phyloP scores from a whole-genome alignment of 768 basidiomycete species.

The Rhodotorula babjevae region DNA sequence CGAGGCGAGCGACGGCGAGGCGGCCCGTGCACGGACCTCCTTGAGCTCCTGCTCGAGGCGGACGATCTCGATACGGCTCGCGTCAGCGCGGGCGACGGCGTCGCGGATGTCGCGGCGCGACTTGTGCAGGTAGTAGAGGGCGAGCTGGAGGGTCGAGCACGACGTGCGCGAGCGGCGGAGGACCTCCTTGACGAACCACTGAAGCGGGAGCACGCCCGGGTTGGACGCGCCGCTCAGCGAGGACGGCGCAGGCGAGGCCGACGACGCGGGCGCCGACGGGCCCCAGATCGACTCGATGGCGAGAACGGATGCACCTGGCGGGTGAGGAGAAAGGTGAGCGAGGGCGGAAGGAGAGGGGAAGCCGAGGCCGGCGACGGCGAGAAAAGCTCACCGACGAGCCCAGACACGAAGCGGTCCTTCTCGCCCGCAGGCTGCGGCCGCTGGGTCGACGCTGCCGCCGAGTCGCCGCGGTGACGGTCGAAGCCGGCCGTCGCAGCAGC shows the following conservation, averaged over 20 bases:
- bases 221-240: not conserved
- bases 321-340: not conserved
- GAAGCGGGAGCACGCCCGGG: conserved; percentile 42
- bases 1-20: not conserved
- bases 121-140: conserved; percentile 76
- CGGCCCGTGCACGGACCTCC: not conserved
- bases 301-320: conserved; percentile 27
- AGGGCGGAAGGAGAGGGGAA: not conserved
- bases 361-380: not conserved
- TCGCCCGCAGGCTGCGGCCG: not conserved
- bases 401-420: conserved; percentile 27
- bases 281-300: conserved; percentile 40
- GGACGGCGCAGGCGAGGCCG: not conserved
- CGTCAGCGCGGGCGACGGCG: conserved; percentile 56
- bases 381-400: conserved; percentile 19
- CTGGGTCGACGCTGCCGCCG: not conserved
- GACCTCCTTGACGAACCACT: conserved; percentile 80
- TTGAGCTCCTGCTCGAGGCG: conserved; percentile 22
- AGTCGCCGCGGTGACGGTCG: not conserved
- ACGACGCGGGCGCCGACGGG: not conserved
- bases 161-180: conserved; percentile 79
- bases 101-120: conserved; percentile 68
- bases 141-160: conserved; percentile 75
- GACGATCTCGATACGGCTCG: conserved; percentile 49
- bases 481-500: no score